Base-by-base conservation (phyloP, 176 grass and related monocot genomes). In the Eragrostis nindensis region DNA sequence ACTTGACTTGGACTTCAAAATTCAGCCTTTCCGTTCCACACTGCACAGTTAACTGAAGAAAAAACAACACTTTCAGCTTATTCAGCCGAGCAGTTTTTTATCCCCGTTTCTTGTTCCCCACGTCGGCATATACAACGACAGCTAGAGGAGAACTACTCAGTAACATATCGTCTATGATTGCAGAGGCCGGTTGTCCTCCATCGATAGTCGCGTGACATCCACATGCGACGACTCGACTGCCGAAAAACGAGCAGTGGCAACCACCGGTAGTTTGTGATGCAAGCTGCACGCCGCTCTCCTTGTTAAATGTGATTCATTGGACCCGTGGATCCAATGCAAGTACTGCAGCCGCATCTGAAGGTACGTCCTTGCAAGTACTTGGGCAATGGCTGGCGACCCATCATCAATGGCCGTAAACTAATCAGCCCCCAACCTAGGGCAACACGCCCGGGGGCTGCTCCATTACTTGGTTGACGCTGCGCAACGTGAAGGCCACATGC, bases 281-380 rank as follows among this genome's bases (percentile, higher is more conserved):
- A 76, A 76, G 41, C 61, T 24, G 15, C 76, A 11, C 2, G n/a
- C 45, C 0, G 19, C 52, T 32, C 26, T 40, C 38, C 64, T 30
- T 22, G n/a, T 48, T 66, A 46, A 75, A 44, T 56, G 62, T 38
- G 19, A 78, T 29, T 49, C 50, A 74, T 59, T 63, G 46, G 87
- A 71, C 65, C 76, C 26, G 54, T 82, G 53, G 71, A 89, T 85
- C 82, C 71, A 44, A 85, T 46, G 82, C 39, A 76, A 15, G 21
- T 53, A 50, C 67, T 66, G 21, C 24, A 74, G 82, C 48, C 68
- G 71, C 82, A 85, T 71, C 82, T 81, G 82, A 65, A 77, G 65
- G 87, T 85, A 85, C 87, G 83, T 85, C 82, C 87, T 87, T 85
- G 82, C 77, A 59, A 66, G 87, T 89, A 89, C 87, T 22, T 63